These are phyloP conservation scores for Lactuca saligna DNA, from an alignment of 129 eudicot genomes.

Conservation along the genomic window DNA sequence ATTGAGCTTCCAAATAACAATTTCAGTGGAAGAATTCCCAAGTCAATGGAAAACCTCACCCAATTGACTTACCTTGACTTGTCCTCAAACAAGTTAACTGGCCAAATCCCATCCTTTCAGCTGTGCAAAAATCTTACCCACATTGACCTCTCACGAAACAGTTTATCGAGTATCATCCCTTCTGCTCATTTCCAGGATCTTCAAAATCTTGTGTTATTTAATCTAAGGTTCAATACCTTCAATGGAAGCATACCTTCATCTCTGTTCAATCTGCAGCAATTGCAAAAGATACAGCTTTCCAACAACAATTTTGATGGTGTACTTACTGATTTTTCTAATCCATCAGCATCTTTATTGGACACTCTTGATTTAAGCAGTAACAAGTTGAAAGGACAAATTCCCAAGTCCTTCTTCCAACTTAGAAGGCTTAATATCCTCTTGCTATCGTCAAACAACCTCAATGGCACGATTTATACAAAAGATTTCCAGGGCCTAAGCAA, in stretches of 20 bases:
- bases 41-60: constrained; percentile 42
- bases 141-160: constrained; percentile 33
- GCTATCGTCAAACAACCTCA: constrained; percentile 51
- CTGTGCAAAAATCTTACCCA: constrained; percentile 32
- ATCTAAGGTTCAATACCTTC: constrained; percentile 43
- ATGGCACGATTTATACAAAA: constrained; percentile 38
- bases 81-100: constrained; percentile 41
- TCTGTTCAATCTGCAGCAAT: constrained; percentile 42
- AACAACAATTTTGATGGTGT: constrained; percentile 46
- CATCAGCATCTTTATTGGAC: constrained; percentile 24
- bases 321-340: constrained; percentile 29
- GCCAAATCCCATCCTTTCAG: constrained; percentile 46
- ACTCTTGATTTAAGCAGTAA: constrained; percentile 66
- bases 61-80: constrained; percentile 44
- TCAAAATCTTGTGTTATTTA: constrained; percentile 29
- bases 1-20: constrained; percentile 25
- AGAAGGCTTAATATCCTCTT: constrained; percentile 36
- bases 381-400: constrained; percentile 31
- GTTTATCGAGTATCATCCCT: constrained; percentile 45
- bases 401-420: constrained; percentile 46
- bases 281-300: constrained; percentile 46
- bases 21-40: constrained; percentile 47
- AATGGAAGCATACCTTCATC: constrained; percentile 57
- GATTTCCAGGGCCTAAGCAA: constrained; percentile 34
- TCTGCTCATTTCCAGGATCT: constrained; percentile 46